A percentile compares a stretch with the other conserved stretches of the same genome.
phyloP scores from a whole-genome alignment of 495 filamentous ascomycete genomes.

The Penicillium egyptiacum region DNA sequence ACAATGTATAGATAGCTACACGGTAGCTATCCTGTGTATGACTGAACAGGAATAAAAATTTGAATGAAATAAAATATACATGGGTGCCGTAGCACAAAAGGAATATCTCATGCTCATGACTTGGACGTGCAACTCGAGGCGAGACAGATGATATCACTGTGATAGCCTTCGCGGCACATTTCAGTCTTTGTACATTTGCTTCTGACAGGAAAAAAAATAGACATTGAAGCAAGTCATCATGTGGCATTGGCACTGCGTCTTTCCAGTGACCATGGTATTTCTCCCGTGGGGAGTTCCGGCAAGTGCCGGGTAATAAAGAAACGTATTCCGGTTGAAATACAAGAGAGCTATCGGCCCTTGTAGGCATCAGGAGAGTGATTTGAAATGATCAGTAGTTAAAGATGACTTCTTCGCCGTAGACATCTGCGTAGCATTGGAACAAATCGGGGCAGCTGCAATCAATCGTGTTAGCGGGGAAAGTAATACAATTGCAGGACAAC shows the following conservation, averaged over 20 bases:
- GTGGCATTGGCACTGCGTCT: conserved; percentile 9
- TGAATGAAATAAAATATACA: conserved; percentile 10
- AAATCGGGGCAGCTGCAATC: conserved; percentile 43
- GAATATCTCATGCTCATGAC: not conserved
- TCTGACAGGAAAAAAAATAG: conserved; percentile 5
- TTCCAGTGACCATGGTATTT: conserved; percentile 7
- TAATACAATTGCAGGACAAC: conserved; percentile 11
- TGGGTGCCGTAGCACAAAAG: conserved; percentile 5
- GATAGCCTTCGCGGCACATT: not conserved
- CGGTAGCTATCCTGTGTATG: not conserved
- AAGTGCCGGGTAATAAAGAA: conserved; percentile 1
- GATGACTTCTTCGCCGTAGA: conserved; percentile 42
- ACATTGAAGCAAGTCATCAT: conserved; percentile 17
- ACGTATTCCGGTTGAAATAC: not conserved
- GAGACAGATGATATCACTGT: not conserved
- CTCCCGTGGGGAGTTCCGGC: not conserved
- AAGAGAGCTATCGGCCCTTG: not conserved
- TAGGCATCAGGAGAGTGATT: not conserved
- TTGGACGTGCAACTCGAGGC: conserved; percentile 1
- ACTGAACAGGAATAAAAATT: not conserved
- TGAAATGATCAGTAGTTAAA: conserved; percentile 1
- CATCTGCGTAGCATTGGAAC: conserved; percentile 48
- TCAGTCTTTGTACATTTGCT: conserved; percentile 6
- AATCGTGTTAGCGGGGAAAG: conserved; percentile 13
- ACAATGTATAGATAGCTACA: not conserved